These are phyloP conservation scores for Xylaria grammica DNA, from an alignment of 495 filamentous ascomycete genomes.

Conservation along the genomic window DNA sequence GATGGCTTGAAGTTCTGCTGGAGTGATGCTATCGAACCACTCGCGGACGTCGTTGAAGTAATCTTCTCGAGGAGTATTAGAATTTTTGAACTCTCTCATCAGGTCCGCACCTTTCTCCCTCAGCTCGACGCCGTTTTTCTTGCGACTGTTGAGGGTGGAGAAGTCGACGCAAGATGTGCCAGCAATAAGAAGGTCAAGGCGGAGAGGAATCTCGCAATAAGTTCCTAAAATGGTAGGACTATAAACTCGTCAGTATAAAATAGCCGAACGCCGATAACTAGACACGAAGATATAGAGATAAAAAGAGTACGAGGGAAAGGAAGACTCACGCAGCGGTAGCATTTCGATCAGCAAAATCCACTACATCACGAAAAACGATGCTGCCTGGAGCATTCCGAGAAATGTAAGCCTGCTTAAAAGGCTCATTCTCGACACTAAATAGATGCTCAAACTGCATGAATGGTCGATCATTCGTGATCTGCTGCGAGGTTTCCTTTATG, in stretches of 20 bases:
- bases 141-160: constrained; percentile 57
- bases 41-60: constrained; percentile 22
- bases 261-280: neutral
- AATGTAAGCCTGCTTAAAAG: constrained; percentile 82
- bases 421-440: constrained; percentile 81
- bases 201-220: constrained; percentile 58
- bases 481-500: constrained; percentile 44
- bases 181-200: constrained; percentile 72
- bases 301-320: neutral
- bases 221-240: constrained; percentile 77
- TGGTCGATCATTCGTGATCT: constrained; percentile 16
- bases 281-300: too few species aligned
- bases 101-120: constrained; percentile 7
- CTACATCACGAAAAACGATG: constrained; percentile 72
- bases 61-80: constrained; percentile 1
- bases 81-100: constrained; percentile 16
- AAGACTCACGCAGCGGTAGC: constrained; percentile 60
- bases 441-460: constrained; percentile 62
- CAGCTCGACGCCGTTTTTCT: constrained; percentile 31
- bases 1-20: constrained; percentile 10
- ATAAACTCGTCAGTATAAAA: constrained; percentile 22
- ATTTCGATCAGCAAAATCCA: constrained; percentile 56
- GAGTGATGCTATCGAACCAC: constrained; percentile 17
- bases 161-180: constrained; percentile 84
- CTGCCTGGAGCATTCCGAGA: constrained; percentile 66